Percentiles rank a stretch among this genome's conserved stretches.
These are phyloP conservation scores for Nelumbo lutea DNA, from an alignment of 164 flowering plant genomes.

Conservation along the genomic window DNA sequence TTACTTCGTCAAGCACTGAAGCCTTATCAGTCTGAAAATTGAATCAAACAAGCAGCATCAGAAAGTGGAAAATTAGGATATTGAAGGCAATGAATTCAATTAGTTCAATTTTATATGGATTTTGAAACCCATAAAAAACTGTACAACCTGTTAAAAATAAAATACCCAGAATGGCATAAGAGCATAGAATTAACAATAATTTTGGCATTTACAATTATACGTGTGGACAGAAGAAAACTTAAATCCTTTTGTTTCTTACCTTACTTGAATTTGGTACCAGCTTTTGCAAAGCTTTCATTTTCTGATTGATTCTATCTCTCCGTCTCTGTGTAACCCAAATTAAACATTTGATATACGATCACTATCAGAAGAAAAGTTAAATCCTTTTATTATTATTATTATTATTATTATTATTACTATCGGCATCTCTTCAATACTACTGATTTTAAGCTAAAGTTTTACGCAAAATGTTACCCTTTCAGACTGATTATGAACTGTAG, in stretches of 20 bases:
- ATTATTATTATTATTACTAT: too few relatives aligned
- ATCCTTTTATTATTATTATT: too few relatives aligned
- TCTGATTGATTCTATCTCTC: constrained; percentile 65
- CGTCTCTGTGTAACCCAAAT: constrained; percentile 33
- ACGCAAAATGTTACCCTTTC: constrained; percentile 41
- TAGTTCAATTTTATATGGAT: too few relatives aligned
- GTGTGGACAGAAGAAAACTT: too few relatives aligned
- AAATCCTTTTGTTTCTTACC: constrained; percentile 24
- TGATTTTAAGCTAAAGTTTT: too few relatives aligned
- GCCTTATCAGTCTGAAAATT: constrained; percentile 58
- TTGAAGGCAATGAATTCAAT: too few relatives aligned
- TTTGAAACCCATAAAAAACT: too few relatives aligned
- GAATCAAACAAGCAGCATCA: neutral
- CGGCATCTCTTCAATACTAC: too few relatives aligned
- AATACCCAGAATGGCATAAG: neutral
- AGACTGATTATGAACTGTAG: constrained; percentile 64
- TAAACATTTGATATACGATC: neutral
- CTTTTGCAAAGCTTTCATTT: constrained; percentile 66
- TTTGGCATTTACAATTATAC: neutral
- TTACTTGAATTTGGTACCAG: constrained; percentile 67
- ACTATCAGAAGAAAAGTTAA: neutral
- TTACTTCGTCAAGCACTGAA: constrained; percentile 69
- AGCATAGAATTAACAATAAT: neutral
- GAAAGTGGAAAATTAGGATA: too few relatives aligned
- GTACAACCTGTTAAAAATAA: too few relatives aligned